These are phyloP conservation scores for Fusarium vanettenii DNA, from an alignment of 2,329 filamentous ascomycete species.

Conservation along the genomic window DNA sequence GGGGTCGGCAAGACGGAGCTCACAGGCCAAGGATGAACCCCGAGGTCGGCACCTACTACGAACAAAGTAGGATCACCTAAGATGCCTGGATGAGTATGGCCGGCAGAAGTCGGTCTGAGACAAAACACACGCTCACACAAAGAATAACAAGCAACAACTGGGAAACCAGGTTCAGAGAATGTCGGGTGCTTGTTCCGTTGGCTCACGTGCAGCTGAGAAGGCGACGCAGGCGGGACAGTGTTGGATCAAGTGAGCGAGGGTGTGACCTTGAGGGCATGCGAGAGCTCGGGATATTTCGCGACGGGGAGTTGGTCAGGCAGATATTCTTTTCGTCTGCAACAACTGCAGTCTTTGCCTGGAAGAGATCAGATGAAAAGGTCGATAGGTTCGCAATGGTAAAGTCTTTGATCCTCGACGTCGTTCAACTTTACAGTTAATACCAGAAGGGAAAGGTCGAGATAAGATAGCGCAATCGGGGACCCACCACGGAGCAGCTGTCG, in stretches of 20 bases:
- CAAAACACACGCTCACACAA: constrained; percentile 3
- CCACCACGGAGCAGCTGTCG: background rate
- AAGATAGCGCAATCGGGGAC: constrained; percentile 23
- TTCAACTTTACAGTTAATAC: constrained; percentile 5
- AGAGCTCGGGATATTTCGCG: constrained; percentile 22
- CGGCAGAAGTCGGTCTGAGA: constrained; percentile 26
- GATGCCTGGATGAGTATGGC: background rate
- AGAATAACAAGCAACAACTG: constrained; percentile 1
- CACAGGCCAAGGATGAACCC: background rate
- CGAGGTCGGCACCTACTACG: background rate
- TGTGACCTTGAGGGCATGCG: constrained; percentile 26
- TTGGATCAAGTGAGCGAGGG: constrained; percentile 26
- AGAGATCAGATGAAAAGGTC: background rate
- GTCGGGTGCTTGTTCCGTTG: constrained; percentile 22
- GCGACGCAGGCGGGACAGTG: constrained; percentile 7
- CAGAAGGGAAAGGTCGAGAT: constrained; percentile 31
- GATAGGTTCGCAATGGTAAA: background rate
- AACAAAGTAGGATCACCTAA: background rate
- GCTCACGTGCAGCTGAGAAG: constrained; percentile 35
- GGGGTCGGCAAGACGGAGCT: constrained; percentile 11
- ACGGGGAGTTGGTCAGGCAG: background rate
- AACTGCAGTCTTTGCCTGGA: background rate
- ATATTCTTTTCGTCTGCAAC: background rate
- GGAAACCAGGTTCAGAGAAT: background rate
- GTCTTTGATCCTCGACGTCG: background rate